Percentiles rank a stretch among this genome's conserved stretches.
Evolutionary conservation across 306 rosid genomes (phyloP).

Genomic region (Datisca glomerata): DNA sequence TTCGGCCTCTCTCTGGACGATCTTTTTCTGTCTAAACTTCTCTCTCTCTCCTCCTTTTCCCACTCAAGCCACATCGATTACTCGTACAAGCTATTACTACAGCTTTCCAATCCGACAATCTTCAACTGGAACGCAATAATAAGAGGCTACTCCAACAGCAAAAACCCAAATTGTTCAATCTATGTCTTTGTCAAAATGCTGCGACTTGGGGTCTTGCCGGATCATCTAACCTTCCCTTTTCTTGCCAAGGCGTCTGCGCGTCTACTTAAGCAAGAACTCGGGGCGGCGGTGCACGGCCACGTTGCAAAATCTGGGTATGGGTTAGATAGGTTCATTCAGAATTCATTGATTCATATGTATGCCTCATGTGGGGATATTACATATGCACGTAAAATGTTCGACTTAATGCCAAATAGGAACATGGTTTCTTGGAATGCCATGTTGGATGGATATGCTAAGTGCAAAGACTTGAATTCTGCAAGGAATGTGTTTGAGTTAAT

Average conservation of each 20-base stretch:
- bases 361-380: constrained; percentile 37
- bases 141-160: constrained; percentile 52
- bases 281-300: constrained; percentile 52
- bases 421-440: constrained; percentile 71
- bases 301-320: constrained; percentile 38
- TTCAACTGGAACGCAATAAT: constrained; percentile 53
- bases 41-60: constrained; percentile 40
- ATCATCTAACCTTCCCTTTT: constrained; percentile 68
- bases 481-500: constrained; percentile 45
- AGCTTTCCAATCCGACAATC: constrained; percentile 34
- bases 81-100: constrained; percentile 40
- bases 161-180: constrained; percentile 37
- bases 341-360: constrained; percentile 71
- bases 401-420: constrained; percentile 30
- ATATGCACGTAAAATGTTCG: constrained; percentile 46
- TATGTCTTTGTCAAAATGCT: constrained; percentile 45
- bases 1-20: constrained; percentile 43
- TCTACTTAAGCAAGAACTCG: constrained; percentile 33
- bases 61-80: constrained; percentile 34
- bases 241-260: constrained; percentile 58
- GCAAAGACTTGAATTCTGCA: constrained; percentile 42
- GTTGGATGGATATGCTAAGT: constrained; percentile 72
- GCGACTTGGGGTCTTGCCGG: constrained; percentile 42
- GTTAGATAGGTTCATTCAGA: constrained; percentile 42
- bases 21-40: constrained; percentile 23